These are phyloP conservation scores for Myxozyma neotropica DNA, from an alignment of 805 yeast genomes.

Conservation along the genomic window DNA sequence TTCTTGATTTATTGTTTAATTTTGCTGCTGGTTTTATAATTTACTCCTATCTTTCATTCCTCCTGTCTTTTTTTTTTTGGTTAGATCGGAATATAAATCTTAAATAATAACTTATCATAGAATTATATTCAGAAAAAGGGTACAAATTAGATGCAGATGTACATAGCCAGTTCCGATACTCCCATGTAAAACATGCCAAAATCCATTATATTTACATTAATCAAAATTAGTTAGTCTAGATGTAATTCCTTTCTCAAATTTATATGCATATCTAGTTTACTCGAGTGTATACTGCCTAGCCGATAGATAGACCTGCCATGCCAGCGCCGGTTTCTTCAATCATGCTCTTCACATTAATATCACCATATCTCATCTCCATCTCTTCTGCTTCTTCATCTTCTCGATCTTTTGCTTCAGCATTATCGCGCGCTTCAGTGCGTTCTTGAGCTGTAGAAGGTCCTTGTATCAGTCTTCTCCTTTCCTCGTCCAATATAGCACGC, in stretches of 20 bases:
- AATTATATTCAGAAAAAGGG: too few species aligned
- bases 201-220: neutral
- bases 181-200: neutral
- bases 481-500: slow-evolving; percentile 56
- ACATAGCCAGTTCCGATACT: too few species aligned
- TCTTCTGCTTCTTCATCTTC: neutral
- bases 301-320: neutral
- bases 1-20: slow-evolving; percentile 38
- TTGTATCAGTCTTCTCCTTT: slow-evolving; percentile 1
- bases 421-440: neutral
- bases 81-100: neutral
- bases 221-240: too few species aligned
- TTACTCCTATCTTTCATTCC: slow-evolving; percentile 82
- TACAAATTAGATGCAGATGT: too few species aligned
- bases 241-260: too few species aligned
- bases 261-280: too few species aligned
- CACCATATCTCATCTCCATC: neutral
- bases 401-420: neutral
- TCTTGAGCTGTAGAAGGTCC: neutral
- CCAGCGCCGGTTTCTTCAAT: neutral
- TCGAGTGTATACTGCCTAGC: too few species aligned
- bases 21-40: slow-evolving; percentile 46
- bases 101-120: too few species aligned
- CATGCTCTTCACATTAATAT: neutral
- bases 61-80: slow-evolving; percentile 28